These are phyloP conservation scores for Trapa bicornis DNA, from an alignment of 345 rosid species.

Conservation along the genomic window DNA sequence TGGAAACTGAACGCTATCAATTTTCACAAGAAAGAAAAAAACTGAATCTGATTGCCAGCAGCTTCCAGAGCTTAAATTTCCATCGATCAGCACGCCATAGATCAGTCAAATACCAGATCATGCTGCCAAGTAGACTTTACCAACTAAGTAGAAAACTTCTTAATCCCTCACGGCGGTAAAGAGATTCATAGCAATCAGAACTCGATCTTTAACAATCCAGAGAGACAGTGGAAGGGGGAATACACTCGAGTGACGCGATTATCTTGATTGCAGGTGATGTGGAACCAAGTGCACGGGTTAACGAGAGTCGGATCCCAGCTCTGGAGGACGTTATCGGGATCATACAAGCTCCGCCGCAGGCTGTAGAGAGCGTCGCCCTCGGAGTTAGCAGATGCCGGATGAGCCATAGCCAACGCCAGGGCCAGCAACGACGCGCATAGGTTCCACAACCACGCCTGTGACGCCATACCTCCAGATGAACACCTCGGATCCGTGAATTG, in stretches of 20 bases:
- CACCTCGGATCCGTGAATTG: background rate
- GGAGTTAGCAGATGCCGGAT: conserved; percentile 41
- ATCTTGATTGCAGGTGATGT: conserved; percentile 80
- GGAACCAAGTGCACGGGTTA: conserved; percentile 97
- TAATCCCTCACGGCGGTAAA: background rate
- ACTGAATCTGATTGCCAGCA: background rate
- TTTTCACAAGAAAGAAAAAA: no score
- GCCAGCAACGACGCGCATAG: conserved; percentile 18
- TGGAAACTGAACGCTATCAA: no score
- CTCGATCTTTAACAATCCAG: background rate
- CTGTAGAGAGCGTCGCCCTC: conserved; percentile 88
- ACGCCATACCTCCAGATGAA: conserved; percentile 30
- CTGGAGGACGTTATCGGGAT: conserved; percentile 81
- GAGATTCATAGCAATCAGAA: background rate
- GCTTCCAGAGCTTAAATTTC: background rate
- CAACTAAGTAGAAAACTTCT: background rate
- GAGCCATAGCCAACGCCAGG: conserved; percentile 15
- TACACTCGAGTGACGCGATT: conserved; percentile 90
- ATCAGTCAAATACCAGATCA: background rate
- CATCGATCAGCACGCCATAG: background rate
- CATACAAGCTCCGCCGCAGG: conserved; percentile 54
- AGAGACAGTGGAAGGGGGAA: background rate
- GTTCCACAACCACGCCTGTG: conserved; percentile 23
- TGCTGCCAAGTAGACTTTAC: background rate
- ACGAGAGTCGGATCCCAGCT: conserved; percentile 99